Base-by-base conservation (phyloP, 108 stramenopile genomes). In the Discostella stelligeroides region DNA sequence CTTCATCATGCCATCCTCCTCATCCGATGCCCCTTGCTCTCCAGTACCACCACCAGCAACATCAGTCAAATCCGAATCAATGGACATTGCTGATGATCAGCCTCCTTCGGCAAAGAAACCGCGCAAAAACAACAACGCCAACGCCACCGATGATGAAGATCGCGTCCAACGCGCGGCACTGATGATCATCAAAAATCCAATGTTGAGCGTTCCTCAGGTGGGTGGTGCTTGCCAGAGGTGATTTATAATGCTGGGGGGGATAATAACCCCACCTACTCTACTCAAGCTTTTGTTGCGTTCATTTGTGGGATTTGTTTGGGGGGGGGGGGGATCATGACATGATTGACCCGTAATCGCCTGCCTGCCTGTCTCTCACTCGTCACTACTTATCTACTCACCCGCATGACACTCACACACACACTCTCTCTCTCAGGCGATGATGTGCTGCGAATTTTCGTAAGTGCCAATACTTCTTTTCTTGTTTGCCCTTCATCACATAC, bases 71-170 rank as follows among this genome's bases (percentile, higher is more conserved):
- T 42, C n/a, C 23, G 59, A 37, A 38, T 50, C 4, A 58, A 51
- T 5, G 72, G 24, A n/a, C 47, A 53, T 1, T 60, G 49, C 3
- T 73, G 56, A 57, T 17, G 56, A 57, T 17, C 34, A 57, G 28
- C 56, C 56, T 14, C 56, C 56, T 14, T 17, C 56, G 14, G 1
- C 56, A 5, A 57, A 57, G 18, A 57, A 57, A 18, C 34, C 30
- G 15, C 56, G 56, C 37, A 57, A 38, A 14, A 34, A 5, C 34
- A 34, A 5, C 34, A 34, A 6, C 34, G 6, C 34, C 34, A 34
- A 6, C 34, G 6, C 5, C 34, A 34, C 34, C 34, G 56, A 57
- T 38, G 56, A 57, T 28, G 56, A 57, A 13, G 56, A 57, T 13
- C 56, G 56, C 13, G 30, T 57, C 0, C 56, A 57, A 18, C 56